Base-by-base conservation (phyloP, 305 asterid species). In the Fraxinus angustifolia region DNA sequence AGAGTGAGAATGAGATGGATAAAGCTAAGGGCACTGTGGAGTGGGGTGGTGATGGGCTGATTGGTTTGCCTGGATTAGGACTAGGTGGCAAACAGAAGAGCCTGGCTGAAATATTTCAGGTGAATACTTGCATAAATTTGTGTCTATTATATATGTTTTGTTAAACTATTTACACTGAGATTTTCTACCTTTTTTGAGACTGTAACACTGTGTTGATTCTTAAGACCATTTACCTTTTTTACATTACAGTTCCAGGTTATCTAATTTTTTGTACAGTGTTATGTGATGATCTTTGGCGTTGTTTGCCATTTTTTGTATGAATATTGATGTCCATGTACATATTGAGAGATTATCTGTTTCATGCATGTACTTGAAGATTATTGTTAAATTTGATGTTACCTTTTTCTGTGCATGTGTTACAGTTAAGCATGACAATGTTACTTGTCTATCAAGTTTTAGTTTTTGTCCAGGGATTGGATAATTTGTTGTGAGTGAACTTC, bases 51-150 rank as follows among this genome's bases (percentile, higher is more conserved):
- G 87, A 86, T 83, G 88, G 88, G 19, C 82, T 86, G 60, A 86
- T 86, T 79, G 88, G 88, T 16, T 81, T 86, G 83, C 85, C 87
- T 35, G 87, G 88, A 67, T 45, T 86, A 56, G 88, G 87, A 33
- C 45, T 86, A 50, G 85, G 88, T 78, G 30, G 82, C 91, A 93
- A 93, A 80, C 98, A 94, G 86, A 96, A 92, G 92, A 96, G 98
- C 84, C 82, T 96, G 81, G 97, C 91, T 33, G 97, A 93, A 87
- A 91, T 91, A 76, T 93, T 94, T 87, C 97, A 93, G 97, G 99
- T 94, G 85, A 81, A 78, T 84, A 73, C 23, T 60, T 77, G 74
- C 75, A 33, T 67, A 45, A 19, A 67, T 35, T 80, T 84, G 5
- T 8, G 72, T 79, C 42, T 48, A 34, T 23, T 72, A 28, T 21